A percentile compares a stretch with the other conserved stretches of the same genome.
Evolutionary conservation across 2,329 filamentous ascomycete species (phyloP).

Genomic region (Stenocarpella maydis): DNA sequence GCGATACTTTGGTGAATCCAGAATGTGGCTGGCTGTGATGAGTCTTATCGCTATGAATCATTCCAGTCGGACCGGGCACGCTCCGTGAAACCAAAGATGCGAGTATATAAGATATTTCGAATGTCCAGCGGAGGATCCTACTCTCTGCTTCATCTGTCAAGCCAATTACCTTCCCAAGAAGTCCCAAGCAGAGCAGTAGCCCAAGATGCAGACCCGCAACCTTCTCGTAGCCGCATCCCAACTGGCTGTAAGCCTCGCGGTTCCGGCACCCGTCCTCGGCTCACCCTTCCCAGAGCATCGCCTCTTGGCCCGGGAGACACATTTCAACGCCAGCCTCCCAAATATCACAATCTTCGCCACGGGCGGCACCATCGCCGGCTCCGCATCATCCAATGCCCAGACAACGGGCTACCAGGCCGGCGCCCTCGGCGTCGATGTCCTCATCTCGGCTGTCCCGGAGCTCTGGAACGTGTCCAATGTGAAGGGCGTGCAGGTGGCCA

Average conservation of each 20-base stretch:
- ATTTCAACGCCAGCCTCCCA: slow-evolving; percentile 47
- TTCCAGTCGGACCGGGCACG: not conserved
- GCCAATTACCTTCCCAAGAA: not conserved
- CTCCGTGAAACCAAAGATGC: not conserved
- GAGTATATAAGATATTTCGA: not conserved
- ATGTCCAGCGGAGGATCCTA: not conserved
- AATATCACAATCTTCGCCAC: slow-evolving; percentile 66
- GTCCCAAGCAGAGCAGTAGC: slow-evolving; percentile 1
- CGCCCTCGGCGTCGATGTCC: slow-evolving; percentile 55
- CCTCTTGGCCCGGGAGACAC: slow-evolving; percentile 13
- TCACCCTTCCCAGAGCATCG: not conserved
- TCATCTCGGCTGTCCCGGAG: slow-evolving; percentile 64
- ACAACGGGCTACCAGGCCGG: slow-evolving; percentile 55
- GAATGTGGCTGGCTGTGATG: not conserved
- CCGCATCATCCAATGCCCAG: slow-evolving; percentile 55
- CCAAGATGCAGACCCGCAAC: slow-evolving; percentile 9
- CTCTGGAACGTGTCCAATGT: slow-evolving; percentile 63
- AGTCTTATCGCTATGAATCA: not conserved
- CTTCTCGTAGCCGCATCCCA: not conserved
- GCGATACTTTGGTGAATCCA: not conserved
- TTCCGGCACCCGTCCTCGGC: not conserved
- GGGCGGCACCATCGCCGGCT: slow-evolving; percentile 67
- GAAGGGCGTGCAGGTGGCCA: slow-evolving; percentile 59
- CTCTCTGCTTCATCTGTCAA: not conserved
- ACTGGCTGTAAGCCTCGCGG: slow-evolving; percentile 19